These are phyloP conservation scores for Aspergillus pseudoglaucus DNA, from an alignment of 2,329 filamentous ascomycete genomes.

Conservation along the genomic window DNA sequence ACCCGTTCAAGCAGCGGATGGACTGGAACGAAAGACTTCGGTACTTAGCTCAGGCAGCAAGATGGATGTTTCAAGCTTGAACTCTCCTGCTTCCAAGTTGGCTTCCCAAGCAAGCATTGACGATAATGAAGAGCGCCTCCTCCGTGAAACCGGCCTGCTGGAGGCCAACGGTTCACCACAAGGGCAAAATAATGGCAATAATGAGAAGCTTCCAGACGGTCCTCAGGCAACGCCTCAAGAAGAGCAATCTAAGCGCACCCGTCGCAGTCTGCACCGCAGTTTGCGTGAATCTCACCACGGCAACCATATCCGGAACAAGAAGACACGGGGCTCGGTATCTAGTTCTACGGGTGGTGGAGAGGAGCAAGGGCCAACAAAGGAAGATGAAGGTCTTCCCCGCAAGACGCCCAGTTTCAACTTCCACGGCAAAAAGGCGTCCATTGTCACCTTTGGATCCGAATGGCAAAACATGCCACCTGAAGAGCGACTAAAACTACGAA, in stretches of 20 bases:
- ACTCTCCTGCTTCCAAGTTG: conserved; percentile 28
- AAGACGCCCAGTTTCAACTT: conserved; percentile 87
- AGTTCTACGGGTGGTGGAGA: conserved; percentile 52
- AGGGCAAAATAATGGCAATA: conserved; percentile 37
- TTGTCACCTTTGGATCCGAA: conserved; percentile 93
- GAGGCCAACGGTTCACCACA: conserved; percentile 42
- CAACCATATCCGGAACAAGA: conserved; percentile 64
- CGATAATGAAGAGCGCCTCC: conserved; percentile 60
- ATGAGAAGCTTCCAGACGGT: conserved; percentile 36
- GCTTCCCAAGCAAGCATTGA: conserved; percentile 45
- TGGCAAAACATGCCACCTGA: conserved; percentile 72
- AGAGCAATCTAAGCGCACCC: conserved; percentile 58
- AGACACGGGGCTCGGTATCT: conserved; percentile 65
- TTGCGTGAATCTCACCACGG: conserved; percentile 70
- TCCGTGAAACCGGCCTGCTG: conserved; percentile 62
- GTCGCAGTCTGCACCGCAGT: conserved; percentile 82
- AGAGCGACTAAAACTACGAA: conserved; percentile 62
- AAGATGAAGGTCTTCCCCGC: conserved; percentile 65
- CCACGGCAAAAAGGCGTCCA: conserved; percentile 94
- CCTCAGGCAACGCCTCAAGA: conserved; percentile 36
- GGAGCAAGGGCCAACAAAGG: conserved; percentile 31
- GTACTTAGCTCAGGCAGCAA: conserved; percentile 32
- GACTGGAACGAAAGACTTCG: conserved; percentile 32
- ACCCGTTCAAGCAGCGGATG: conserved; percentile 16
- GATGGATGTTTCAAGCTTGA: conserved; percentile 29